phyloP scores from a whole-genome alignment of 352 stramenopile species.

The Phytophthora fragariaefolia region DNA sequence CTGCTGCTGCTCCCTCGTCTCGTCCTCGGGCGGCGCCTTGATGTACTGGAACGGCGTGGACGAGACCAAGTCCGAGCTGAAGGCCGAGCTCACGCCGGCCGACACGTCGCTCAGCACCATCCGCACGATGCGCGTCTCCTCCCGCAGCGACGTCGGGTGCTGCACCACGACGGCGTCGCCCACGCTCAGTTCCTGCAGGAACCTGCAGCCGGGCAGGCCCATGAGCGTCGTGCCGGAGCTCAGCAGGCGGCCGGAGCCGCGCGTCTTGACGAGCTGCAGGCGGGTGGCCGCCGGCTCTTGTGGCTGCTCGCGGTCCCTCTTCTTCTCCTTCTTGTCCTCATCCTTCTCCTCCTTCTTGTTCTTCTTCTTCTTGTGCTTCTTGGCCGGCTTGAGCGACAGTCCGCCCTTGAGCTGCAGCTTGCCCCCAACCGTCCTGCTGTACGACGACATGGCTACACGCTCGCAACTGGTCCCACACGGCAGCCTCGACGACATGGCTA shows the following conservation, averaged over 20 bases:
- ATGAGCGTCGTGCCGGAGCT: constrained; percentile 90
- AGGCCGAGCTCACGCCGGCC: constrained; percentile 84
- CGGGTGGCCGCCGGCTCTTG: constrained; percentile 7
- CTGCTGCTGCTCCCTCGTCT: constrained; percentile 45
- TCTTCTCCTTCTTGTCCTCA: constrained; percentile 30
- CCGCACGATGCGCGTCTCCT: constrained; percentile 90
- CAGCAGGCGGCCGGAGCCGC: constrained; percentile 82
- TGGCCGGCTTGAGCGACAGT: constrained; percentile 68
- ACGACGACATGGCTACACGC: constrained; percentile 39
- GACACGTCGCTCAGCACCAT: constrained; percentile 92
- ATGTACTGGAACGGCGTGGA: constrained; percentile 91
- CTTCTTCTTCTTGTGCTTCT: constrained; percentile 66
- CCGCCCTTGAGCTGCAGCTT: constrained; percentile 87
- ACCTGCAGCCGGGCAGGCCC: constrained; percentile 81
- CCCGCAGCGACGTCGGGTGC: constrained; percentile 84
- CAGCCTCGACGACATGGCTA: not conserved
- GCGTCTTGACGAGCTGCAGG: constrained; percentile 73
- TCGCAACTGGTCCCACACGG: not conserved
- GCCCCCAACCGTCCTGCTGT: constrained; percentile 75
- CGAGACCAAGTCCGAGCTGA: constrained; percentile 90
- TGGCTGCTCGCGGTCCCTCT: constrained; percentile 15
- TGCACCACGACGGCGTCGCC: constrained; percentile 90
- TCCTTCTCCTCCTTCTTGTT: constrained; percentile 50
- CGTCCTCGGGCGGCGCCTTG: constrained; percentile 76
- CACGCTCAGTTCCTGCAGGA: constrained; percentile 80